Evolutionary conservation across 2,329 filamentous ascomycete species (phyloP).

Genomic region (Scedosporium boydii): DNA sequence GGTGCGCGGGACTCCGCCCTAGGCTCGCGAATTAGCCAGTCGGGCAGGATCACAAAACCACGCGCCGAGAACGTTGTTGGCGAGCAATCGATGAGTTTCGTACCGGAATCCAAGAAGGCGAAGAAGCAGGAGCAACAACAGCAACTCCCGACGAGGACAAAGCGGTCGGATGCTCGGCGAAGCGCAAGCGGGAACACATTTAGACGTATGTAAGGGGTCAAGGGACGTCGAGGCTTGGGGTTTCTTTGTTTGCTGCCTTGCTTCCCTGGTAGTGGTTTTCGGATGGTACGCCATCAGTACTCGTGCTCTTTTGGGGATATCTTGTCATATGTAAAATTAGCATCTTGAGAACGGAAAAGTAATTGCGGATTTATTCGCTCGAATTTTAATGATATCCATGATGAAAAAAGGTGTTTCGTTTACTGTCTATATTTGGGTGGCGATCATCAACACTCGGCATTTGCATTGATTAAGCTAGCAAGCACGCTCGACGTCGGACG

Average conservation of each 20-base stretch:
- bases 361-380: neutral
- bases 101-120: constrained; percentile 44
- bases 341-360: neutral
- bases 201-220: constrained; percentile 45
- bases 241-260: neutral
- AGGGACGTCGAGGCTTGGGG: neutral
- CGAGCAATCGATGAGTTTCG: constrained; percentile 64
- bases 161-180: constrained; percentile 38
- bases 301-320: neutral
- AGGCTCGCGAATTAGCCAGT: constrained; percentile 44
- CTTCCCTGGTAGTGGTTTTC: neutral
- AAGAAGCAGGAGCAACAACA: constrained; percentile 32
- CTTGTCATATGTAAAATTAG: neutral
- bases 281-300: neutral
- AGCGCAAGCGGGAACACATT: constrained; percentile 73
- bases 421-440: no score
- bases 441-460: no score
- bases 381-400: neutral
- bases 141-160: constrained; percentile 19
- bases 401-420: neutral
- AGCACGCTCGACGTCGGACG: no score
- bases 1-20: constrained; percentile 47
- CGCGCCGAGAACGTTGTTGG: constrained; percentile 43
- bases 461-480: no score
- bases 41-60: constrained; percentile 34